A percentile compares a stretch with the other conserved stretches of the same genome.
Evolutionary conservation across 345 rosid species (phyloP).

Genomic region (Barbarea vulgaris): DNA sequence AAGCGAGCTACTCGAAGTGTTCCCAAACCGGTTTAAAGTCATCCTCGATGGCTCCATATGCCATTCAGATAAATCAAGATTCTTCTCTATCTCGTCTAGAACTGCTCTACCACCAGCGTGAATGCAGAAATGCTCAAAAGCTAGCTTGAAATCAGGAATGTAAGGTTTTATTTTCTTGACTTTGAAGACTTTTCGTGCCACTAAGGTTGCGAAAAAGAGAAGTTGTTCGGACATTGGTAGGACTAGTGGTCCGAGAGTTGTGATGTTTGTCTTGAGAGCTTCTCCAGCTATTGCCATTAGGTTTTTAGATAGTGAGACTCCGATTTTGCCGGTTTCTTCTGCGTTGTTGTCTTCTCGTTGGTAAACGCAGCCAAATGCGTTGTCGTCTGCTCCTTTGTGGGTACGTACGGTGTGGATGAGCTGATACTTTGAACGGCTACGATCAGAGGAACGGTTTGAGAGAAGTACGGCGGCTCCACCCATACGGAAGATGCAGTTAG

Average conservation of each 20-base stretch:
- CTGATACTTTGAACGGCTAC: conserved; percentile 83
- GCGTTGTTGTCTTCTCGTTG: conserved; percentile 70
- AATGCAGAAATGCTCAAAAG: conserved; percentile 88
- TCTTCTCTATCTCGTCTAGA: conserved; percentile 85
- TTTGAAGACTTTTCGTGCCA: conserved; percentile 68
- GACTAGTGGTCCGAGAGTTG: conserved; percentile 87
- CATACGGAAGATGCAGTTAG: conserved; percentile 93
- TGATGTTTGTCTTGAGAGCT: conserved; percentile 87
- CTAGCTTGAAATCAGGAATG: conserved; percentile 83
- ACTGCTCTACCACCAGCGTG: conserved; percentile 95
- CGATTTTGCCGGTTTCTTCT: conserved; percentile 47
- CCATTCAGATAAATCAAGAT: conserved; percentile 68
- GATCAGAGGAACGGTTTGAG: conserved; percentile 69
- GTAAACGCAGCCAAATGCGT: conserved; percentile 70
- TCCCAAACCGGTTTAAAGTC: conserved; percentile 85
- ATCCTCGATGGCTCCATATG: conserved; percentile 98
- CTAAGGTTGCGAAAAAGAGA: conserved; percentile 65
- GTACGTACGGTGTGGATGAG: conserved; percentile 92
- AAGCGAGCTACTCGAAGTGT: conserved; percentile 87
- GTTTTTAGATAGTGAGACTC: conserved; percentile 86
- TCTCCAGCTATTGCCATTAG: conserved; percentile 96
- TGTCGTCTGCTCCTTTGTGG: conserved; percentile 87
- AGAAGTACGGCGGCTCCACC: conserved; percentile 96
- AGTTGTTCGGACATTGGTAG: conserved; percentile 92
- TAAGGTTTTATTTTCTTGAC: conserved; percentile 71